Percentiles rank a stretch among this genome's conserved stretches.
phyloP scores from a whole-genome alignment of 83 land plant species.

The Thuja plicata region DNA sequence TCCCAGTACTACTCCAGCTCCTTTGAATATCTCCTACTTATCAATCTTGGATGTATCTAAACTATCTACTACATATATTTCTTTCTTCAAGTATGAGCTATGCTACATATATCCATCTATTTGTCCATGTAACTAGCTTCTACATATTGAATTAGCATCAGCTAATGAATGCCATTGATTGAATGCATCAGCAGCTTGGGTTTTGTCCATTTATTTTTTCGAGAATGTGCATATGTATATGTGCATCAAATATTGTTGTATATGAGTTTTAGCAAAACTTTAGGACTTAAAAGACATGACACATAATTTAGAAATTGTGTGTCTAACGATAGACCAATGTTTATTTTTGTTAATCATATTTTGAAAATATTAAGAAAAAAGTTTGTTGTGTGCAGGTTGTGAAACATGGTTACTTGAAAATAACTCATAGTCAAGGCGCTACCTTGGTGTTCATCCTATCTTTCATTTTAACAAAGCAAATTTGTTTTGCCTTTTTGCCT shows the following conservation, averaged over 20 bases:
- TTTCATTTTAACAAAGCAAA: neutral
- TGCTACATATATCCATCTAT: too few relatives aligned
- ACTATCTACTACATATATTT: too few relatives aligned
- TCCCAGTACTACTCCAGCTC: too few relatives aligned
- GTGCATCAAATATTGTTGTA: neutral
- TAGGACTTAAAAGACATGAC: neutral
- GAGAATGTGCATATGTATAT: neutral
- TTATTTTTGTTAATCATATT: too few relatives aligned
- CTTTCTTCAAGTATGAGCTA: too few relatives aligned
- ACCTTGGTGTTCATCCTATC: neutral
- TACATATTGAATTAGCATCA: neutral
- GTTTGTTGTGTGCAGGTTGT: neutral
- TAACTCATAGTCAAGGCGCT: too few relatives aligned
- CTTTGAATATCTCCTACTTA: too few relatives aligned
- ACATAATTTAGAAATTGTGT: neutral
- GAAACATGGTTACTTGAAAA: neutral
- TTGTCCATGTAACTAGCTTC: too few relatives aligned
- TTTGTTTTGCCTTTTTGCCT: neutral
- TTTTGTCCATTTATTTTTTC: neutral
- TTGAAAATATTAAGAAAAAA: too few relatives aligned
- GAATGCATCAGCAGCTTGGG: neutral
- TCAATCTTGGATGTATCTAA: too few relatives aligned
- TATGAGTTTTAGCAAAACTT: neutral
- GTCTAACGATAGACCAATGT: neutral
- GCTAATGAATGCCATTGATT: neutral